phyloP scores from a whole-genome alignment of 140 eudicot genomes.

The Stevia rebaudiana region DNA sequence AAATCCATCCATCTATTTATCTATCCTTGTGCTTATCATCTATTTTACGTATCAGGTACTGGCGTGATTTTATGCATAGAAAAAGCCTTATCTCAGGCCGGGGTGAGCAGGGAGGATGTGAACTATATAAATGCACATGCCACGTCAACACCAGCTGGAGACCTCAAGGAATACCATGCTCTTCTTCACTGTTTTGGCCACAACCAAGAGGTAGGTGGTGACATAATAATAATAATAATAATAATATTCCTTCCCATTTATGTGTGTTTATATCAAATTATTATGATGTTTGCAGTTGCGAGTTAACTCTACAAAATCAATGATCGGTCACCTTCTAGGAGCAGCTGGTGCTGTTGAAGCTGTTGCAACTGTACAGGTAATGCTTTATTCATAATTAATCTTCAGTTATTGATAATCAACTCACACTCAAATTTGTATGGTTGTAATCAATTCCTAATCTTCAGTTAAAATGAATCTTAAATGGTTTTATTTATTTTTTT shows the following conservation, averaged over 20 bases:
- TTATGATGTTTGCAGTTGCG: conserved; percentile 40
- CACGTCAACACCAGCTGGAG: conserved; percentile 84
- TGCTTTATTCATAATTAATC: neutral
- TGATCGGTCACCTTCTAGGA: conserved; percentile 82
- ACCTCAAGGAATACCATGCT: conserved; percentile 69
- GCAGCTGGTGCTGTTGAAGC: conserved; percentile 94
- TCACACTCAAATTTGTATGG: no score
- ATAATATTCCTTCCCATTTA: no score
- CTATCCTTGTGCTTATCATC: neutral
- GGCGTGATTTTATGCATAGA: conserved; percentile 69
- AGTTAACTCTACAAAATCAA: conserved; percentile 74
- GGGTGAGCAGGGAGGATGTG: conserved; percentile 72
- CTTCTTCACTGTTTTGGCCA: conserved; percentile 70
- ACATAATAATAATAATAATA: no score
- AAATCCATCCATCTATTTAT: no score
- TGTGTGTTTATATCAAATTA: no score
- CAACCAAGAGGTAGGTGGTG: conserved; percentile 74
- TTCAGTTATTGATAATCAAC: neutral
- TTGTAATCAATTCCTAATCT: neutral
- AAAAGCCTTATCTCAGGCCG: conserved; percentile 78
- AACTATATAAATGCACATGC: conserved; percentile 88
- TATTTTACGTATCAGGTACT: conserved; percentile 33
- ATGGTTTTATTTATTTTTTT: neutral
- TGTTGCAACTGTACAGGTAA: conserved; percentile 83
- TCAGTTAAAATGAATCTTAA: neutral